Base-by-base conservation (phyloP, 202 grass and related monocot species). In the Alloteropsis angusta region DNA sequence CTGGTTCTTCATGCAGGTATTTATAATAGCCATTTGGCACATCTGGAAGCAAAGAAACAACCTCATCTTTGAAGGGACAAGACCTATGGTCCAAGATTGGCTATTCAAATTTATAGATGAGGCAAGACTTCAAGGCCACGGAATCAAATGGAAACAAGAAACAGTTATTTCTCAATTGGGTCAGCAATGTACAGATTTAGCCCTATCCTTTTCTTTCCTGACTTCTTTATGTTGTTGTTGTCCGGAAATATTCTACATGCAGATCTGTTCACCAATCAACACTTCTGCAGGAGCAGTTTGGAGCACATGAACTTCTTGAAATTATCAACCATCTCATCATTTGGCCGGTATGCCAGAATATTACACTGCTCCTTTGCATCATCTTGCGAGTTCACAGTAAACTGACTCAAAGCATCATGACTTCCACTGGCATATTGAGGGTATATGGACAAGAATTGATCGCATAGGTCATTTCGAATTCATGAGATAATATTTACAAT, bases 391-490 rank as follows among this genome's bases (percentile, higher is more conserved):
- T 76, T 8, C 2, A 83, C 81, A 76, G 62, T 35, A 57, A 68
- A 76, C 7, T 65, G 61, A 74, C 46, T 66, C 9, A 44, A 44
- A 35, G 9, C 45, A 83, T 47, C 9, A 76, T 47, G 41, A 67
- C 25, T 14, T 3, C 28, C 41, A 64, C 58, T 46, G 47, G 0
- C 6, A 2, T 25, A 9, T 9, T 26, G 15, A 36, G 5, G 19
- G 28, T 22, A 59, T 30, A 30, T 30, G 28, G 81, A 76, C 61
- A 75, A 67, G 61, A 83, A 83, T 56, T 75, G 81, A 68, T 48
- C 13, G 21, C n/a, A 65, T 16, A 25, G 1, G 25, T 82, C 35
- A 16, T 74, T 65, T 74, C 59, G 0, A 42, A 45, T 65, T 74
- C 59, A 21, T 0, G 1, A 58, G 18, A 46, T 67, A 46, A 75